Evolutionary conservation across 352 stramenopile genomes (phyloP), one percentile per base, ranked within the genome.

Genomic region (Phytophthora megakarya): DNA sequence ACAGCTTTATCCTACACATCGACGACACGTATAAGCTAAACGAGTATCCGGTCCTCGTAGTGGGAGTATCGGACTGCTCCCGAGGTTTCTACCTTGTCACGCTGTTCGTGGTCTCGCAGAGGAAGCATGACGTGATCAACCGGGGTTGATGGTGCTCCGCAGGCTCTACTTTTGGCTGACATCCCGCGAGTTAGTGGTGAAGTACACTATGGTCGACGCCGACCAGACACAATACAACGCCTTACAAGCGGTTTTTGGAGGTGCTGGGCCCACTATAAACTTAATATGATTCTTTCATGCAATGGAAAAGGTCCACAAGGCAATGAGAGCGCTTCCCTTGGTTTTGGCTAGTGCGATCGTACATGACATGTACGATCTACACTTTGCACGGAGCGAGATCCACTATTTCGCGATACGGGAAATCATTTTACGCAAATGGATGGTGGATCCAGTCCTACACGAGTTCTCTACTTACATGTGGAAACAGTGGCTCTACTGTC

Each of bases 201-300:
- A 32, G 12, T 50, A 43, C 13, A 18, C 23, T 8, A 60, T 60
- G 54, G 44, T 3, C 12, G 54, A 44, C n/a, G 39, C n/a, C 6
- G 54, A 44, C 18, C 22, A 33, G 18, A 18, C 26, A 5, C 51
- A 60, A 22, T 44, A 32, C 26, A 60, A 60, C 18, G 39, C n/a
- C 13, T 19, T 60, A 11, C 10, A 5, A 3, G 16, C 40, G 5
- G 51, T 49, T 21, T 60, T 60, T 18, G 18, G 51, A n/a, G 26
- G 26, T 32, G 26, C 26, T 32, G 26, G 26, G n/a, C 3, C 2
- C n/a, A 15, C 30, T 44, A 4, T 39, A 1, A 3, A 19, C 19
- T 15, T 63, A 0, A 70, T 75, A 56, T 75, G 61, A 15, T 78
- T 54, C 19, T 53, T 54, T 15, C 42, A 49, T 13, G 23, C 33